Evolutionary conservation across 1,284 basidiomycete genomes (phyloP), one percentile per base, ranked within the genome.

Genomic region (Cryptococcus deneoformans): DNA sequence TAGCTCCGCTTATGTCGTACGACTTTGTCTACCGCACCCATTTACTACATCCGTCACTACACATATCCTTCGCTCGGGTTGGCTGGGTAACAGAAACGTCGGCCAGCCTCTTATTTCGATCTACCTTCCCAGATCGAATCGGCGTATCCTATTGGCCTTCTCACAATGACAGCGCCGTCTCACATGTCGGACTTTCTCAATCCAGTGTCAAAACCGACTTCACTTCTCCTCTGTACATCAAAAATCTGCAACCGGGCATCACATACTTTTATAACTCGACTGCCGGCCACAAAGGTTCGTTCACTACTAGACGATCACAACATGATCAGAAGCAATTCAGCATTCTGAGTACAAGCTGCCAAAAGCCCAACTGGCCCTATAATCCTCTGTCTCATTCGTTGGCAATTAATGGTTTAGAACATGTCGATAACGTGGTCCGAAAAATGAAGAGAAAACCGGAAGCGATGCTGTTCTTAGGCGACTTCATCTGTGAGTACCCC

Each of bases 331-430:
- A 44, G 14, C 20, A 16, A n/a, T 59, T 59, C 34, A 52, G 48
- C 3, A 44, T 59, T 7, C 44, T 59, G 14, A 59, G 57, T 29
- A 52, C 52, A 12, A 59, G 57, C 34, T 59, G 57, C 24, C 53
- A 52, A 14, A 55, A 59, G 45, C 53, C 57, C 10, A 52, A 52
- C 37, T 59, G 57, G 57, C 57, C 57, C 10, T 59, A 59, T 35
- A 20, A 52, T 45, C 57, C 57, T 10, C 16, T 59, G 4, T n/a
- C 7, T 1, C 53, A 59, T 37, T 49, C 53, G 34, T 38, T 59
- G 12, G 34, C 36, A 9, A 54, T 59, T 8, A 12, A 38, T 12
- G 57, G 57, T 12, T 38, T 54, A 10, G 45, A 38, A 9, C 50
- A 59, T 55, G 16, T 55, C 34, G 47, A 59, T 16, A 51, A 47